phyloP scores from a whole-genome alignment of 495 filamentous ascomycete genomes.

The Talaromyces ruber region DNA sequence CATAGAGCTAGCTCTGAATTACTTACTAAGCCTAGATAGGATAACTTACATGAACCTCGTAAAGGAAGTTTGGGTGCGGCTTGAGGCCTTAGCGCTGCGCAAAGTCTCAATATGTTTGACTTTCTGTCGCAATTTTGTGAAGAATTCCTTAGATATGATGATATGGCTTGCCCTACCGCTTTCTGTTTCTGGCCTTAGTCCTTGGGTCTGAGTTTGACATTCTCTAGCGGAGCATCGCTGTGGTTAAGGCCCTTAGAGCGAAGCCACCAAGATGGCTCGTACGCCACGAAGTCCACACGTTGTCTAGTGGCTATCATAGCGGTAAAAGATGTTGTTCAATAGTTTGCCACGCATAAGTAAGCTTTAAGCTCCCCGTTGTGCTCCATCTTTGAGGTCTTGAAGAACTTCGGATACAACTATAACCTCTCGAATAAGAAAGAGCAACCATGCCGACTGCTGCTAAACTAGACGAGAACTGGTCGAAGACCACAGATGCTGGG shows the following conservation, averaged over 20 bases:
- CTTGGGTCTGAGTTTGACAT: not conserved
- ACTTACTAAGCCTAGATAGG: not conserved
- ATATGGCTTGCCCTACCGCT: not conserved
- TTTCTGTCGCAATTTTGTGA: not conserved
- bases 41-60: not conserved
- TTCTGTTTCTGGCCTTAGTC: not conserved
- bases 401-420: not conserved
- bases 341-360: not conserved
- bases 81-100: not conserved
- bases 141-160: not conserved
- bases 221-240: not conserved
- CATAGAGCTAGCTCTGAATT: not conserved
- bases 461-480: not conserved
- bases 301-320: not conserved
- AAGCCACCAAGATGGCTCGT: not conserved
- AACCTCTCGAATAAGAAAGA: not conserved
- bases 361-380: not conserved
- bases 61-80: not conserved
- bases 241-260: not conserved
- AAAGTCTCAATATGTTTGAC: not conserved
- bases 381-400: not conserved
- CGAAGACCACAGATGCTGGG: not conserved
- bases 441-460: not conserved
- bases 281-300: not conserved
- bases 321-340: not conserved